A percentile compares a stretch with the other conserved stretches of the same genome.
These are phyloP conservation scores for Vickermania spadyakhi DNA, from an alignment of 208 protist species.

Conservation along the genomic window DNA sequence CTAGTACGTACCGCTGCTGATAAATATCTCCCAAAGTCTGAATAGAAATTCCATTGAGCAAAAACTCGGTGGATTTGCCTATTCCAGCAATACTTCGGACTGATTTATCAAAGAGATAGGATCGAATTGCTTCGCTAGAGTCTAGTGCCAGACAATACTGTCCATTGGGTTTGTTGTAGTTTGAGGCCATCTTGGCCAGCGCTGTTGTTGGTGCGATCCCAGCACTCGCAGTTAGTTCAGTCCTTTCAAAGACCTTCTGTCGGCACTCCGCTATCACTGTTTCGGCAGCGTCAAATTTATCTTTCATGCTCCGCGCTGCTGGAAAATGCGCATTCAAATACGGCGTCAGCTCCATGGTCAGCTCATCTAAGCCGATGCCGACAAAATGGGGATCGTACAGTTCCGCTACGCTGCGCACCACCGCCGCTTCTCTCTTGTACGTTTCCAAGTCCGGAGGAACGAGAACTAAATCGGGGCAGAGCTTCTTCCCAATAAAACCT, in stretches of 20 bases:
- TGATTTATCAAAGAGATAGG: constrained; percentile 22
- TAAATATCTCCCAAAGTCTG: constrained; percentile 46
- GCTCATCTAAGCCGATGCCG: constrained; percentile 53
- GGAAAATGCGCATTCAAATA: constrained; percentile 15
- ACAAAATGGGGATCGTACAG: constrained; percentile 68
- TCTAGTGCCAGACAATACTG: constrained; percentile 54
- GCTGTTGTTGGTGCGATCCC: constrained; percentile 68
- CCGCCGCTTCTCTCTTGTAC: constrained; percentile 39
- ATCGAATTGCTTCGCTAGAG: constrained; percentile 41
- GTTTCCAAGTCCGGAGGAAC: constrained; percentile 50
- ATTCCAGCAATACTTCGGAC: constrained; percentile 61
- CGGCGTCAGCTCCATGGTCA: constrained; percentile 54
- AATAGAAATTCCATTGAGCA: constrained; percentile 39
- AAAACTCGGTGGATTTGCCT: constrained; percentile 31
- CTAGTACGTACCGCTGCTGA: constrained; percentile 33
- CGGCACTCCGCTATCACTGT: constrained; percentile 40
- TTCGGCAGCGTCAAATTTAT: constrained; percentile 30
- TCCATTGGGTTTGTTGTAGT: constrained; percentile 91
- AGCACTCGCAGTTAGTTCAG: constrained; percentile 61
- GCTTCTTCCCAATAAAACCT: constrained; percentile 83
- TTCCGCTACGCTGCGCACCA: constrained; percentile 44
- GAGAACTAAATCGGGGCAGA: constrained; percentile 82
- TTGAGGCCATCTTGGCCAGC: constrained; percentile 84
- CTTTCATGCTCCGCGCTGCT: neutral
- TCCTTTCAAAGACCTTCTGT: constrained; percentile 23